Conservation (phyloP, 306 rosid genomes). For the Senna siamea region DNA sequence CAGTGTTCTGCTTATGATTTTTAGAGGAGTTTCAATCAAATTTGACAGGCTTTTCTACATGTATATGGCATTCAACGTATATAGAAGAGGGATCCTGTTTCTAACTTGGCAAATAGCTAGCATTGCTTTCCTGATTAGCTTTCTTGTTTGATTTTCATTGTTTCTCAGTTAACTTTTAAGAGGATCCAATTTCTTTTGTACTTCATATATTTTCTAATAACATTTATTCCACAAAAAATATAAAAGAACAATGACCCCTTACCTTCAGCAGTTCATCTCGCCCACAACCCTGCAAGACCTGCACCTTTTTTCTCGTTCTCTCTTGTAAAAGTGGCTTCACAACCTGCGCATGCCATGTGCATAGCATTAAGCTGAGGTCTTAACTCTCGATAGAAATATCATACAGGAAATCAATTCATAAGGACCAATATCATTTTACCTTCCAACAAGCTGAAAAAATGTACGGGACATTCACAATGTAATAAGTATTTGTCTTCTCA, state of each 20-base stretch:
- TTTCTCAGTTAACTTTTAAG: no score
- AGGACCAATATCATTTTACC: slow-evolving; percentile 54
- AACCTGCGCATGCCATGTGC: slow-evolving; percentile 56
- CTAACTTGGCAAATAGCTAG: background rate
- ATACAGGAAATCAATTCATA: slow-evolving; percentile 19
- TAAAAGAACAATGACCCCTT: slow-evolving; percentile 1
- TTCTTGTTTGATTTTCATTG: slow-evolving; percentile 1
- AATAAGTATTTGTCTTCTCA: slow-evolving; percentile 88
- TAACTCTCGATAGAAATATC: slow-evolving; percentile 22
- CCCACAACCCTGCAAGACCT: slow-evolving; percentile 84
- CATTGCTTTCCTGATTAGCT: background rate
- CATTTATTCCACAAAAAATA: no score
- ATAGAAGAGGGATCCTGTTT: no score
- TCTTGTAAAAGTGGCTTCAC: slow-evolving; percentile 98
- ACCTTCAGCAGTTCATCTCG: slow-evolving; percentile 91
- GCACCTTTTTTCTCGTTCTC: slow-evolving; percentile 86
- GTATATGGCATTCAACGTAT: no score
- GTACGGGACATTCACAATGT: slow-evolving; percentile 83
- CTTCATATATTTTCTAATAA: no score
- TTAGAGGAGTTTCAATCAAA: no score
- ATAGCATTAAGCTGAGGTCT: slow-evolving; percentile 18
- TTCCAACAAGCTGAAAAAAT: slow-evolving; percentile 97
- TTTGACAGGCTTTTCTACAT: no score
- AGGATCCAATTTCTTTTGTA: no score
- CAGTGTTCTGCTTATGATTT: background rate